Evolutionary conservation across 2,329 filamentous ascomycete genomes (phyloP), one percentile per base, ranked within the genome.

Genomic region (Aspergillus ruber): DNA sequence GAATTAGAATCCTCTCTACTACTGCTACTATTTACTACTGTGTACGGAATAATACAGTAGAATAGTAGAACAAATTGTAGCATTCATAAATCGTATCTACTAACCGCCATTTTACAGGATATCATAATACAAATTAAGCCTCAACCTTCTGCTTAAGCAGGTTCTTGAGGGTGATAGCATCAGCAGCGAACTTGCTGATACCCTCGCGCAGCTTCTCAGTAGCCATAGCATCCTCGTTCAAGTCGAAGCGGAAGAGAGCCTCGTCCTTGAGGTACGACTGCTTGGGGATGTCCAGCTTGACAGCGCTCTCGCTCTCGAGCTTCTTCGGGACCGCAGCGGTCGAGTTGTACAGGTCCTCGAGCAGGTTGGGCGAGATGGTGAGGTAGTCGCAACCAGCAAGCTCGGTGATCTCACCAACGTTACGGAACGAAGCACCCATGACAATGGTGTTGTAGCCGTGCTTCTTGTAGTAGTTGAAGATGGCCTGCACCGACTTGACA

Each of bases 391-490:
- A 96, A 68, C 93, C 93, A 69, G 91, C 91, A 54, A 98, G 83
- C 81, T 98, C 93, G 42, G 89, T 97, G 74, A 98, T 95, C 80
- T 98, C 93, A 66, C 93, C 93, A 55, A 78, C 78, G 80, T 86
- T 97, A 72, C 93, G 85, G 89, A 98, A 98, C 36, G 90, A 96
- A 61, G 93, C 93, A 68, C 93, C 93, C 93, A 98, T 98, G 75
- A 98, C 93, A 64, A 97, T 96, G 73, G 93, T 98, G 65, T 95
- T 95, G 85, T 98, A 96, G 73, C 87, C 89, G 73, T 78, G 88
- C 82, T 97, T 97, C 88, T 98, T 98, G 86, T 98, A 98, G 88
- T 98, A 98, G 83, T 98, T 93, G 84, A 86, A 98, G 79, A 98
- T 98, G 73, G 65, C 69, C 81, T 91, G 81, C 68, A 98, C 93